Percentiles rank a stretch among this genome's conserved stretches.
Conservation (phyloP, 2,329 filamentous ascomycete species). For the Fusarium sp. region DNA sequence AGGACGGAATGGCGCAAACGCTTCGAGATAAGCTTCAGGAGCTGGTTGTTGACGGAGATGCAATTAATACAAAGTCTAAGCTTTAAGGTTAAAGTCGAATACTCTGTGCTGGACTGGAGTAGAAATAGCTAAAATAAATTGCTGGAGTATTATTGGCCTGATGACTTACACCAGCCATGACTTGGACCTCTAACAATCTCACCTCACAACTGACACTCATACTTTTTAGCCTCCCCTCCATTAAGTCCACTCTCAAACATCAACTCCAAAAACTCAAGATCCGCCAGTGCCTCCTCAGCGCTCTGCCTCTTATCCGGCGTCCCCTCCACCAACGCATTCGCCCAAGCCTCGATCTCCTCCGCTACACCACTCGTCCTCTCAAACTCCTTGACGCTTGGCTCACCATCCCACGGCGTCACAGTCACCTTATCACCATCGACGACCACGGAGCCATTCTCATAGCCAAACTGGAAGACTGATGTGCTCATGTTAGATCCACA, state of each 20-base stretch:
- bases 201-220: conserved; percentile 55
- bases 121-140: not conserved
- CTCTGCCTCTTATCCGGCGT: conserved; percentile 64
- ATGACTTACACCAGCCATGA: not conserved
- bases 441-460: conserved; percentile 68
- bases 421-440: conserved; percentile 61
- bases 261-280: conserved; percentile 70
- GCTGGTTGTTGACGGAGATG: conserved; percentile 57
- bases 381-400: conserved; percentile 58
- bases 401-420: conserved; percentile 54
- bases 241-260: conserved; percentile 63
- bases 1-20: conserved; percentile 71
- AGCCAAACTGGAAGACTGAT: conserved; percentile 69
- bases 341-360: conserved; percentile 73
- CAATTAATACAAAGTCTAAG: conserved; percentile 24
- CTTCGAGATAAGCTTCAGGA: conserved; percentile 72
- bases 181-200: not conserved
- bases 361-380: conserved; percentile 66
- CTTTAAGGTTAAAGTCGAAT: conserved; percentile 13
- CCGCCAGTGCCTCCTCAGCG: conserved; percentile 70
- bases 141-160: not conserved
- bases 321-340: conserved; percentile 63
- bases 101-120: not conserved
- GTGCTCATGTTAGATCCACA: conserved; percentile 68
- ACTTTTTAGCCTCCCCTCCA: conserved; percentile 56